phyloP scores from a whole-genome alignment of 345 rosid genomes.

The Eucalyptus brandiana region DNA sequence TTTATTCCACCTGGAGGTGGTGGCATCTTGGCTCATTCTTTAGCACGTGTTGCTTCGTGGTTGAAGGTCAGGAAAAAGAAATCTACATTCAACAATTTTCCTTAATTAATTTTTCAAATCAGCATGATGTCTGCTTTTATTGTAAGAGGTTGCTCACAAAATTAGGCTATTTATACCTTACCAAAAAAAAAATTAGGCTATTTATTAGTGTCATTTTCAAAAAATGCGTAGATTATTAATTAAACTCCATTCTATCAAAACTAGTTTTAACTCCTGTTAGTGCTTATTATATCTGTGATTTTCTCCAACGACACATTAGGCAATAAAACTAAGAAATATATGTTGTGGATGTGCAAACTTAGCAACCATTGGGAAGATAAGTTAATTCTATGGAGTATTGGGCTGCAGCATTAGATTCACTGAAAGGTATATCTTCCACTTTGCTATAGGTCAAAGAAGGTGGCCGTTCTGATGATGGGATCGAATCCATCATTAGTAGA shows the following conservation, averaged over 20 bases:
- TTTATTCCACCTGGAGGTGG: slow-evolving; percentile 90
- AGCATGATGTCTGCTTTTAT: neutral
- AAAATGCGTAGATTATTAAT: neutral
- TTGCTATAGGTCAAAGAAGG: slow-evolving; percentile 49
- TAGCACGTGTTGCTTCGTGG: slow-evolving; percentile 75
- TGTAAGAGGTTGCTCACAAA: neutral
- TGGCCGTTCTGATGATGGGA: slow-evolving; percentile 54
- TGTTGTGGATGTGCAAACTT: neutral
- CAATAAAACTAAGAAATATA: neutral
- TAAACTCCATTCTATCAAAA: neutral
- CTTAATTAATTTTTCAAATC: neutral
- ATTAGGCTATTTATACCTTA: neutral
- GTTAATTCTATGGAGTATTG: neutral
- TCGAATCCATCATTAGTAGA: slow-evolving; percentile 55
- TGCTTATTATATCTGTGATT: neutral
- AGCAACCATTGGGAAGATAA: neutral
- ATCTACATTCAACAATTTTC: neutral
- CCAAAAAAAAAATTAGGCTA: neutral
- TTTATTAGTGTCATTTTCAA: neutral
- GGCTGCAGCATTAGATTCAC: neutral
- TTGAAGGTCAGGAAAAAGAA: slow-evolving; percentile 45
- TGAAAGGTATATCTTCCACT: neutral
- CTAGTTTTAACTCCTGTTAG: neutral
- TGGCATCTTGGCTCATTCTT: slow-evolving; percentile 69
- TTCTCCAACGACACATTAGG: neutral